These are phyloP conservation scores for Phytophthora aleatoria DNA, from an alignment of 352 stramenopile genomes.

Conservation along the genomic window DNA sequence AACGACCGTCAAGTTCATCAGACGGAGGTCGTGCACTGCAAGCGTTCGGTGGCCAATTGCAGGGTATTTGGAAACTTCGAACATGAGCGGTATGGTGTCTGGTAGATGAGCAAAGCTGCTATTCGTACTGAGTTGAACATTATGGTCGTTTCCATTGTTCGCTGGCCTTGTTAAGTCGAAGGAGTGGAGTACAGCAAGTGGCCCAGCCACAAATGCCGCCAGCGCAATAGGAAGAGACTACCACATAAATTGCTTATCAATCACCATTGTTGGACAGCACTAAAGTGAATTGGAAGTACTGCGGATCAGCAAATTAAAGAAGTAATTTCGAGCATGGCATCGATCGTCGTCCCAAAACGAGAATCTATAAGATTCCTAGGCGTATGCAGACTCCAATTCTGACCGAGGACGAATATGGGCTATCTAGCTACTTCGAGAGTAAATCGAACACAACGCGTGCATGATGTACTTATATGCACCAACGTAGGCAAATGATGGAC, in stretches of 20 bases:
- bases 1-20: conserved; percentile 27
- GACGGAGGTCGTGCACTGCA: conserved; percentile 6
- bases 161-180: conserved; percentile 13
- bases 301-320: background rate
- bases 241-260: conserved; percentile 27
- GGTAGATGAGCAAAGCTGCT: background rate
- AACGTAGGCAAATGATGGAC: too few species aligned
- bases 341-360: background rate
- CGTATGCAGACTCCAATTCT: conserved; percentile 9
- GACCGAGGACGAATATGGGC: conserved; percentile 17
- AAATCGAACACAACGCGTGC: too few species aligned
- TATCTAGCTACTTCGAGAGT: background rate
- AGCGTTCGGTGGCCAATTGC: background rate
- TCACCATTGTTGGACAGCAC: conserved; percentile 7
- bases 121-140: background rate
- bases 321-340: background rate
- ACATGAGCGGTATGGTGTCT: conserved; percentile 22
- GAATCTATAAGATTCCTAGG: conserved; percentile 9
- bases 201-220: conserved; percentile 16
- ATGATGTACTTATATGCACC: too few species aligned
- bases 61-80: conserved; percentile 21
- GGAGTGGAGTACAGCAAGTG: conserved; percentile 21
- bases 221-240: conserved; percentile 17
- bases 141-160: background rate
- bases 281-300: background rate